Evolutionary conservation across 176 grass and related monocot species (phyloP).

Genomic region (Neostapfia colusana): DNA sequence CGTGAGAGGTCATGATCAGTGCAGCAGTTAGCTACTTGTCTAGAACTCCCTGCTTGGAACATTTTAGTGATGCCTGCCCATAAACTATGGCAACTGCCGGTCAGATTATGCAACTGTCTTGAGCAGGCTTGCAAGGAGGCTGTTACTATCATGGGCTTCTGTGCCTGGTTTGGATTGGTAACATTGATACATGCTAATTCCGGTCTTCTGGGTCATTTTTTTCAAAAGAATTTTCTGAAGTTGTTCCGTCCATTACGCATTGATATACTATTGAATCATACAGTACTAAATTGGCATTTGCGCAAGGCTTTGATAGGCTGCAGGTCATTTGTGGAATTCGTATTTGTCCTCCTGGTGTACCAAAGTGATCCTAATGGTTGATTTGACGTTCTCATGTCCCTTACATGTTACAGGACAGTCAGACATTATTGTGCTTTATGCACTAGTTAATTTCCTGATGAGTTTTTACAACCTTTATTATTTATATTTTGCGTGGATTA

Average conservation of each 20-base stretch:
- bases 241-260: neutral
- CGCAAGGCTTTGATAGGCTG: neutral
- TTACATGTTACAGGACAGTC: neutral
- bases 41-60: neutral
- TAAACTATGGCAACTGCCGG: neutral
- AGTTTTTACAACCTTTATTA: neutral
- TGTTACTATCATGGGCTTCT: neutral
- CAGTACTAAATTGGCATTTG: neutral
- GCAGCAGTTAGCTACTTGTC: neutral
- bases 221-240: neutral
- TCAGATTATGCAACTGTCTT: neutral
- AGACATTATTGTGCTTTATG: neutral
- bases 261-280: neutral
- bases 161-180: neutral
- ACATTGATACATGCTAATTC: neutral
- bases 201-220: neutral
- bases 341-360: neutral
- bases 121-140: neutral
- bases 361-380: neutral
- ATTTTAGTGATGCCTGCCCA: neutral
- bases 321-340: neutral
- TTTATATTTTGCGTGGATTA: neutral
- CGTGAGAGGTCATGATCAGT: neutral
- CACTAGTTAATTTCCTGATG: neutral
- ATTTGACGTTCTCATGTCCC: neutral